A percentile compares a stretch with the other conserved stretches of the same genome.
Evolutionary conservation across 768 basidiomycete species (phyloP).

Genomic region (Agrocybe praecox): DNA sequence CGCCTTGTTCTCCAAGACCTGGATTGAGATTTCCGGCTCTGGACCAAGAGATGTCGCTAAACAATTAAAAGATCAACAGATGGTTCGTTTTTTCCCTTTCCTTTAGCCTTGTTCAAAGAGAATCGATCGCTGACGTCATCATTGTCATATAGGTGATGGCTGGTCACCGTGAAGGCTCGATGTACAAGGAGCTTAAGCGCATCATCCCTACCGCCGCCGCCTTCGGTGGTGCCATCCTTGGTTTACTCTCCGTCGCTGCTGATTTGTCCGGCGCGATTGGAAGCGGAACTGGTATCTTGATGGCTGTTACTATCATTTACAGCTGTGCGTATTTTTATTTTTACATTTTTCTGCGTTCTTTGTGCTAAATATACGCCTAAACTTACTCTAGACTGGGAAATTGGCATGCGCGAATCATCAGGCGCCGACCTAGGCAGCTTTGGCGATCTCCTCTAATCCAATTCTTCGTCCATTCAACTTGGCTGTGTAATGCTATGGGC

Average conservation of each 20-base stretch:
- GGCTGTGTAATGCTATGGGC: too few relatives aligned
- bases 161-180: conserved; percentile 92
- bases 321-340: conserved; percentile 64
- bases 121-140: background rate
- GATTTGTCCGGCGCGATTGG: conserved; percentile 97
- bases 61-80: conserved; percentile 97
- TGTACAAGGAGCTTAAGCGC: conserved; percentile 99
- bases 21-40: conserved; percentile 98
- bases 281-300: conserved; percentile 93
- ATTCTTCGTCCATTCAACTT: background rate
- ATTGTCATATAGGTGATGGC: conserved; percentile 63
- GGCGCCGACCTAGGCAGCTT: conserved; percentile 84
- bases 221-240: conserved; percentile 96
- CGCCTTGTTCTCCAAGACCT: conserved; percentile 98
- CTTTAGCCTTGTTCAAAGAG: background rate
- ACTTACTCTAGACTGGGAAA: conserved; percentile 79
- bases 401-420: conserved; percentile 86
- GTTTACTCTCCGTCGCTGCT: conserved; percentile 86
- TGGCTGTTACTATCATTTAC: conserved; percentile 98
- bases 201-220: conserved; percentile 98
- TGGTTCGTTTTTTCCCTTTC: conserved; percentile 51
- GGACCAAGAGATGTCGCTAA: conserved; percentile 96
- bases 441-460: conserved; percentile 68
- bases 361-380: conserved; percentile 2
- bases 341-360: background rate